phyloP scores from a whole-genome alignment of 2,329 filamentous ascomycete species.

The Emmonsiellopsis sp. region DNA sequence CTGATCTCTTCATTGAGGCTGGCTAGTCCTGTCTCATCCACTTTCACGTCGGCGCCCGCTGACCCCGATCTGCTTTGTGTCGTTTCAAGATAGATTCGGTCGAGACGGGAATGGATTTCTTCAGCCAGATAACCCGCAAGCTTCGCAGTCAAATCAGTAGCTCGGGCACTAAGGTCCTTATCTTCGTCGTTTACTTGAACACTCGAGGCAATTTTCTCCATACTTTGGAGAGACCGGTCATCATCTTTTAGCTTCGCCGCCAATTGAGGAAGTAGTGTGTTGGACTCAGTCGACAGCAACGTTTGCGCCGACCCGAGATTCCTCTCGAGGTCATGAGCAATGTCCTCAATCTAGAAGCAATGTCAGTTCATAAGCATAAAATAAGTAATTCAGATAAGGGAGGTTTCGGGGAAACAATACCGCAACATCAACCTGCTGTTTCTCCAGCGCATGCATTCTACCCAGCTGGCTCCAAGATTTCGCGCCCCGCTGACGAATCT shows the following conservation, averaged over 20 bases:
- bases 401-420: slow-evolving; percentile 16
- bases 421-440: slow-evolving; percentile 23
- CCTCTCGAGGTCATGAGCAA: slow-evolving; percentile 24
- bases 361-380: slow-evolving; percentile 9
- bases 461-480: slow-evolving; percentile 22
- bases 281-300: slow-evolving; percentile 21
- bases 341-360: slow-evolving; percentile 23
- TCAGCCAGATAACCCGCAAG: slow-evolving; percentile 26
- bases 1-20: slow-evolving; percentile 28
- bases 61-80: neutral
- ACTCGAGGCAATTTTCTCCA: slow-evolving; percentile 21
- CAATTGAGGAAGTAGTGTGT: slow-evolving; percentile 23
- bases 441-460: slow-evolving; percentile 26
- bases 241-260: slow-evolving; percentile 27
- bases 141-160: slow-evolving; percentile 18
- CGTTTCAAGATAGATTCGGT: slow-evolving; percentile 29
- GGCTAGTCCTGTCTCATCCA: slow-evolving; percentile 10
- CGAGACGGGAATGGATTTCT: slow-evolving; percentile 30
- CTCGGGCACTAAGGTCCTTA: slow-evolving; percentile 19
- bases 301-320: slow-evolving; percentile 23
- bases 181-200: slow-evolving; percentile 22
- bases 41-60: neutral
- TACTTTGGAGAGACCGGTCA: slow-evolving; percentile 21
- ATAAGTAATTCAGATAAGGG: neutral
- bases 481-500: slow-evolving; percentile 15